Evolutionary conservation across 2,329 filamentous ascomycete species (phyloP).

Genomic region (Colletotrichum sp.): DNA sequence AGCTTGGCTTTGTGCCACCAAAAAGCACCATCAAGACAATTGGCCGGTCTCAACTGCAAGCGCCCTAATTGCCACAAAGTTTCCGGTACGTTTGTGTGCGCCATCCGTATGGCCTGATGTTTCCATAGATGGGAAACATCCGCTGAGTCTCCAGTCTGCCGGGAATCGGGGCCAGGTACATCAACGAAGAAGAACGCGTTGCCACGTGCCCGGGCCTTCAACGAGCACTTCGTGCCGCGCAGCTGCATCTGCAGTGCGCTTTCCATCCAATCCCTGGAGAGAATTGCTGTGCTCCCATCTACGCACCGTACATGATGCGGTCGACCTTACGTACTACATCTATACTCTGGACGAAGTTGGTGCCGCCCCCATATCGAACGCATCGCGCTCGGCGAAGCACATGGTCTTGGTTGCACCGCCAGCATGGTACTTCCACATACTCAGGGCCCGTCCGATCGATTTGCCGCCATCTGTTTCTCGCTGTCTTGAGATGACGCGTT

Average conservation of each 20-base stretch:
- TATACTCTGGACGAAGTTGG: constrained; percentile 1
- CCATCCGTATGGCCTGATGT: constrained; percentile 10
- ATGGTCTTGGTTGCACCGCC: not conserved
- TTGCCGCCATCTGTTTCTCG: not conserved
- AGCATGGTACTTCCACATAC: not conserved
- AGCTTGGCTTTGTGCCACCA: not conserved
- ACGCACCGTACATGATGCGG: not conserved
- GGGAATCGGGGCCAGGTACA: not conserved
- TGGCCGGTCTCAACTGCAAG: not conserved
- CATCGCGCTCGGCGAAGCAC: constrained; percentile 4
- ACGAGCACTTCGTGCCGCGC: not conserved
- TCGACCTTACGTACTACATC: not conserved
- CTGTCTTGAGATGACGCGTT: constrained; percentile 1
- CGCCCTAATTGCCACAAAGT: not conserved
- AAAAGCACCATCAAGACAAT: constrained; percentile 3
- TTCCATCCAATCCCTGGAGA: not conserved
- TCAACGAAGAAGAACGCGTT: not conserved
- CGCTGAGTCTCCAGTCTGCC: constrained; percentile 3
- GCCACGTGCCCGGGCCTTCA: not conserved
- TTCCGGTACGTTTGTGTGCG: not conserved
- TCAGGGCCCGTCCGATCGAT: not conserved
- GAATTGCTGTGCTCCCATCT: not conserved
- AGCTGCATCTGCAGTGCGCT: not conserved
- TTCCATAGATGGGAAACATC: not conserved
- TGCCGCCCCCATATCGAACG: not conserved